Evolutionary conservation across 2,329 filamentous ascomycete species (phyloP).

Genomic region (Coniochaeta sp.): DNA sequence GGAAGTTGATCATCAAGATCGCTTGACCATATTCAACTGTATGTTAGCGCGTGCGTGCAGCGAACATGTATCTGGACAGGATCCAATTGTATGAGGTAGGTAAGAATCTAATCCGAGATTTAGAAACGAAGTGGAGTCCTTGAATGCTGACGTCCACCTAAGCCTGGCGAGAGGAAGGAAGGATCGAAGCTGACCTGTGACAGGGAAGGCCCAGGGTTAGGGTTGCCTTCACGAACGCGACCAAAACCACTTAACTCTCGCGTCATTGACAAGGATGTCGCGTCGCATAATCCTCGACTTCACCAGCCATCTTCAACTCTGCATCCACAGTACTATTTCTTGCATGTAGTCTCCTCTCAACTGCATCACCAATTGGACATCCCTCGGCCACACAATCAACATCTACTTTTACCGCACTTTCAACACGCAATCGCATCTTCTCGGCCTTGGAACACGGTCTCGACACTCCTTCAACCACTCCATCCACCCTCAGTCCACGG

Average conservation of each 20-base stretch:
- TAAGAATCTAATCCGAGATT: neutral
- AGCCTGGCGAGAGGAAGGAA: too few species aligned
- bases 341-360: neutral
- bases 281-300: neutral
- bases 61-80: too few species aligned
- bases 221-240: neutral
- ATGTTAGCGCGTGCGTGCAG: too few species aligned
- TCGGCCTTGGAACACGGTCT: too few species aligned
- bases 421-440: too few species aligned
- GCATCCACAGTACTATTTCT: neutral
- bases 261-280: neutral
- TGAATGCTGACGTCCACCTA: too few species aligned
- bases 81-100: neutral
- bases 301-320: neutral
- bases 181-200: too few species aligned
- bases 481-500: too few species aligned
- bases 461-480: too few species aligned
- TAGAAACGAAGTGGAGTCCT: too few species aligned
- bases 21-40: too few species aligned
- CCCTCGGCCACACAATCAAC: too few species aligned
- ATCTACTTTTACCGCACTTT: neutral
- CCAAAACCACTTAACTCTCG: neutral
- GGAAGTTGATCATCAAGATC: conserved; percentile 21
- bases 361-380: neutral
- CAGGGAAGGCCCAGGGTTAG: neutral